Conservation (phyloP, 352 stramenopile species). For the Peronospora farinosa region DNA sequence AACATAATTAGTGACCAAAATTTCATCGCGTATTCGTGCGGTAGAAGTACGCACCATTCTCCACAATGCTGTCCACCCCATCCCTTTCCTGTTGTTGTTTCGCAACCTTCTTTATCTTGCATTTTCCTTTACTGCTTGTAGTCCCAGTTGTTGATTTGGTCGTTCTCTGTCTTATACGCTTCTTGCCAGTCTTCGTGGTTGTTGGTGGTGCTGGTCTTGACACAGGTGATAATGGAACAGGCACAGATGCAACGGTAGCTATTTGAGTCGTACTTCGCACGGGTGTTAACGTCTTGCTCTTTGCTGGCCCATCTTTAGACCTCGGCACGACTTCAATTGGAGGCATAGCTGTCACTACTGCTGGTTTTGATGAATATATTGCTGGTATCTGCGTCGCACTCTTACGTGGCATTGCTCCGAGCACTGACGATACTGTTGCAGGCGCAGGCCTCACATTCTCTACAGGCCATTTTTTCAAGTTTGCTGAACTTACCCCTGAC, state of each 20-base stretch:
- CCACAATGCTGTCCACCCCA: conserved; percentile 3
- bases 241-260: conserved; percentile 3
- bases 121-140: conserved; percentile 11
- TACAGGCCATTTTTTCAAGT: neutral
- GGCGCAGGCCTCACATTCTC: neutral
- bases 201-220: conserved; percentile 1
- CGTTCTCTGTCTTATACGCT: conserved; percentile 21
- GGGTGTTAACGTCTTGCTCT: neutral
- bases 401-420: neutral
- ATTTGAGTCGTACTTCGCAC: conserved; percentile 2
- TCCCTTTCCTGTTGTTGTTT: conserved; percentile 3
- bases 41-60: conserved; percentile 15
- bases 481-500: conserved; percentile 1
- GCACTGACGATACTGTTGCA: neutral
- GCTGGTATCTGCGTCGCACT: neutral
- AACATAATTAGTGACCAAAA: conserved; percentile 5
- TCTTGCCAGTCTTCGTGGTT: conserved; percentile 22
- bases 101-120: conserved; percentile 16
- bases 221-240: neutral
- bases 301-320: conserved; percentile 2
- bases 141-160: neutral
- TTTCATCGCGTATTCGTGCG: neutral
- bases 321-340: conserved; percentile 4
- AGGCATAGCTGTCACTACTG: neutral
- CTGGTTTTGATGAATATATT: neutral